phyloP scores from a whole-genome alignment of 2,329 filamentous ascomycete species.

The Penicillium sp. region DNA sequence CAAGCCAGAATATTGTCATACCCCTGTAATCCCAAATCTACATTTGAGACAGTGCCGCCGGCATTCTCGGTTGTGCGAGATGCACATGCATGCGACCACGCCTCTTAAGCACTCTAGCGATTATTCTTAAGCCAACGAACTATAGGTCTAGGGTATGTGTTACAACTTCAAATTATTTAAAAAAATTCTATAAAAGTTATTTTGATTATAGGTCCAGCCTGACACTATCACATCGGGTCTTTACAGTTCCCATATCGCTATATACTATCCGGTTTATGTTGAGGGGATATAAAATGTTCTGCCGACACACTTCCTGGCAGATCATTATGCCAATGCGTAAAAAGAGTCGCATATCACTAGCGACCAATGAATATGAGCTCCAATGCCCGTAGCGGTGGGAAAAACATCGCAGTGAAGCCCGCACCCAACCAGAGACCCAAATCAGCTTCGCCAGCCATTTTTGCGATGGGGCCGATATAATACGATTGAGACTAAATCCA shows the following conservation, averaged over 20 bases:
- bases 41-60: neutral
- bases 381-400: conserved; percentile 38
- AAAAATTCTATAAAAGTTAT: neutral
- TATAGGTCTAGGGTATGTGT: no score
- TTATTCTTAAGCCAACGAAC: neutral
- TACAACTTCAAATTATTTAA: neutral
- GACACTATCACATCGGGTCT: neutral
- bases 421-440: conserved; percentile 40
- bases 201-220: neutral
- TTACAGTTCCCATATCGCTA: neutral
- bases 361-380: conserved; percentile 34
- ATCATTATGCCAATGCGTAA: neutral
- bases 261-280: neutral
- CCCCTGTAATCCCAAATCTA: neutral
- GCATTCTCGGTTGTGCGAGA: neutral
- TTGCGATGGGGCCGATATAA: conserved; percentile 41
- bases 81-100: neutral
- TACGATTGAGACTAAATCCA: conserved; percentile 37
- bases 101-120: neutral
- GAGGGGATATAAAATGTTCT: neutral
- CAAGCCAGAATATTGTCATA: neutral
- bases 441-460: conserved; percentile 36
- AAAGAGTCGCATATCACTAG: conserved; percentile 9
- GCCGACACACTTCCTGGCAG: neutral
- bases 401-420: conserved; percentile 37